These are phyloP conservation scores for Boletus subparvulus DNA, from an alignment of 768 basidiomycete species.

Conservation along the genomic window DNA sequence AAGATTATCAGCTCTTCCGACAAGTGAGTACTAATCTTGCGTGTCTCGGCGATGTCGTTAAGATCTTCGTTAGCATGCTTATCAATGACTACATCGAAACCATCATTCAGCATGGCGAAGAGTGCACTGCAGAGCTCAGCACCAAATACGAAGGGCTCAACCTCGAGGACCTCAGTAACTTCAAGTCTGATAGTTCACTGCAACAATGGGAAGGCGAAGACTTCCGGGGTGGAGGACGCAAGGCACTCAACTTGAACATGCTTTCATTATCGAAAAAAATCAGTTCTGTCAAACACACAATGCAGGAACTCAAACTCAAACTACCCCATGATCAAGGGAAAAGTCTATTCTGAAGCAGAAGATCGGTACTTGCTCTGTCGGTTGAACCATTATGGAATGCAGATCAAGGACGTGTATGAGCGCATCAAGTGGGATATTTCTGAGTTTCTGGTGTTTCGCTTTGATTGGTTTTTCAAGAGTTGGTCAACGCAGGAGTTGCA, in stretches of 20 bases:
- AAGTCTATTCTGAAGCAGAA: constrained; percentile 95
- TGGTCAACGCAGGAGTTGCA: constrained; percentile 86
- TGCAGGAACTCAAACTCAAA: constrained; percentile 97
- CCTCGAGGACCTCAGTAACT: constrained; percentile 93
- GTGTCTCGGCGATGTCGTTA: not conserved
- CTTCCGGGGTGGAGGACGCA: constrained; percentile 76
- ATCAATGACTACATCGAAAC: constrained; percentile 91
- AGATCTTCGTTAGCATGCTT: constrained; percentile 47
- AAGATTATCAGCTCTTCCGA: constrained; percentile 86
- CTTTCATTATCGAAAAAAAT: constrained; percentile 88
- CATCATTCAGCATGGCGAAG: constrained; percentile 89
- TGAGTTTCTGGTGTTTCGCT: constrained; percentile 95
- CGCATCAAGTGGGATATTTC: constrained; percentile 94
- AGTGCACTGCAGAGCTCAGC: constrained; percentile 83
- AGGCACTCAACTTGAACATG: constrained; percentile 70
- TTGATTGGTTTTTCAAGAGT: constrained; percentile 98
- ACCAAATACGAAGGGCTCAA: constrained; percentile 92
- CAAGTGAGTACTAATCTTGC: constrained; percentile 47
- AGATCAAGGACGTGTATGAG: constrained; percentile 87
- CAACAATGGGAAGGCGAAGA: constrained; percentile 98
- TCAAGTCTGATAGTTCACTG: constrained; percentile 89
- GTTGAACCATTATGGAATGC: constrained; percentile 87
- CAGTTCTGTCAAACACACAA: constrained; percentile 78
- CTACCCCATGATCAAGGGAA: constrained; percentile 95
- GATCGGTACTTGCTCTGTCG: constrained; percentile 93